Evolutionary conservation across 2,329 filamentous ascomycete species (phyloP).

Genomic region (Thelonectria olida): DNA sequence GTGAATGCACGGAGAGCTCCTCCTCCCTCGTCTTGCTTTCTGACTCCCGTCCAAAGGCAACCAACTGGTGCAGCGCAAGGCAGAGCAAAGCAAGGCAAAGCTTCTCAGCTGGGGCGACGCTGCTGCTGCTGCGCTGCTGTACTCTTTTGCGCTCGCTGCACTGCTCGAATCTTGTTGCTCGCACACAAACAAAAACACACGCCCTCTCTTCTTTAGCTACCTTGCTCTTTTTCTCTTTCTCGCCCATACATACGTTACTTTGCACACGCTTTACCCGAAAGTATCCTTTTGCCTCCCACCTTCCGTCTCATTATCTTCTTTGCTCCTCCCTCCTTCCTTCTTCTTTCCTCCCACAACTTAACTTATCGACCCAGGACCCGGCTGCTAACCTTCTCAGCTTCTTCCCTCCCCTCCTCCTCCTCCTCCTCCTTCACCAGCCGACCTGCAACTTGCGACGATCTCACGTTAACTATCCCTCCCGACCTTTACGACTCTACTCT

Average conservation of each 20-base stretch:
- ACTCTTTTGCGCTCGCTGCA: not conserved
- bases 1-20: conserved; percentile 23
- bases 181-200: conserved; percentile 7
- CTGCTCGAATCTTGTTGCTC: not conserved
- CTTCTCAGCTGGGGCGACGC: conserved; percentile 14
- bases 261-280: conserved; percentile 40
- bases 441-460: conserved; percentile 26
- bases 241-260: conserved; percentile 27
- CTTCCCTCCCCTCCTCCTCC: conserved; percentile 6
- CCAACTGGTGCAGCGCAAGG: conserved; percentile 12
- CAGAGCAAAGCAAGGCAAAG: conserved; percentile 15
- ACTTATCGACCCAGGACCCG: conserved; percentile 6
- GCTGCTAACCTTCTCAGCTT: conserved; percentile 19
- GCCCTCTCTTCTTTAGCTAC: not conserved
- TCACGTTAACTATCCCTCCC: conserved; percentile 18
- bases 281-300: conserved; percentile 41
- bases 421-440: conserved; percentile 24
- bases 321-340: conserved; percentile 32
- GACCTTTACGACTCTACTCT: conserved; percentile 12
- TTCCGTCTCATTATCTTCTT: conserved; percentile 31
- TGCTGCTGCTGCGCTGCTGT: conserved; percentile 12
- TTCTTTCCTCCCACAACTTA: conserved; percentile 26
- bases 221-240: conserved; percentile 30
- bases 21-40: not conserved
- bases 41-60: not conserved